A percentile compares a stretch with the other conserved stretches of the same genome.
phyloP scores from a whole-genome alignment of 2,329 filamentous ascomycete species.

The Neopestalotiopsis clavispora region DNA sequence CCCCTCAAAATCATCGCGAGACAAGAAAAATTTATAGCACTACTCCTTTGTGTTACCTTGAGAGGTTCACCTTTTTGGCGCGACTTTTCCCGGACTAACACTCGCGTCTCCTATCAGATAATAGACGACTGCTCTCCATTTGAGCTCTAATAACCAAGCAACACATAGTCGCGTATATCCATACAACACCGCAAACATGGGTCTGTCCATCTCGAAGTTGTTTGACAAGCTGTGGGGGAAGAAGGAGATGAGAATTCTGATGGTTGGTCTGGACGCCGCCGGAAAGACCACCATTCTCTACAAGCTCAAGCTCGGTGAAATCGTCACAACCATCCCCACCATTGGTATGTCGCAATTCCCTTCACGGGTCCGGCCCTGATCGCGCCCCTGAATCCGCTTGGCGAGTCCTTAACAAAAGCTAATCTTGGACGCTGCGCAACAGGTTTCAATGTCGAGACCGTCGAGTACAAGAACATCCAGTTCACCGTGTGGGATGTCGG shows the following conservation, averaged over 20 bases:
- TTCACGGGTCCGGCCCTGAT: neutral
- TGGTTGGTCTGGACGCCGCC: slow-evolving; percentile 98
- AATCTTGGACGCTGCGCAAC: slow-evolving; percentile 17
- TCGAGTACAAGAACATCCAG: slow-evolving; percentile 99
- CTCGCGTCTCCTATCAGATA: neutral
- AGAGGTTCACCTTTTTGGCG: neutral
- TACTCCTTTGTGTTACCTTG: neutral
- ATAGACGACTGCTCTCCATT: slow-evolving; percentile 11
- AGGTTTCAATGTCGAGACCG: slow-evolving; percentile 99
- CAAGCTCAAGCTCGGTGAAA: slow-evolving; percentile 99
- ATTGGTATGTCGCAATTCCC: slow-evolving; percentile 69
- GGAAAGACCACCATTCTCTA: slow-evolving; percentile 99
- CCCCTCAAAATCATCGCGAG: slow-evolving; percentile 7
- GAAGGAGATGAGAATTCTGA: slow-evolving; percentile 99
- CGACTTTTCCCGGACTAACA: slow-evolving; percentile 1
- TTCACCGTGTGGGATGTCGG: slow-evolving; percentile 99
- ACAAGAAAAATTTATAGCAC: neutral
- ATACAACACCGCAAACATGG: slow-evolving; percentile 76
- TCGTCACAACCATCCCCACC: slow-evolving; percentile 98
- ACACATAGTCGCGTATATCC: slow-evolving; percentile 38
- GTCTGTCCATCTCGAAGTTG: slow-evolving; percentile 96
- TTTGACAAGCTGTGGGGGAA: slow-evolving; percentile 97
- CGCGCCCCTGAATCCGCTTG: neutral
- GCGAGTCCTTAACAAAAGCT: neutral
- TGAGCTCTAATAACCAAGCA: slow-evolving; percentile 23